Percentiles rank a stretch among this genome's conserved stretches.
Conservation (phyloP, 2,329 filamentous ascomycete species). For the Fusarium sp. region DNA sequence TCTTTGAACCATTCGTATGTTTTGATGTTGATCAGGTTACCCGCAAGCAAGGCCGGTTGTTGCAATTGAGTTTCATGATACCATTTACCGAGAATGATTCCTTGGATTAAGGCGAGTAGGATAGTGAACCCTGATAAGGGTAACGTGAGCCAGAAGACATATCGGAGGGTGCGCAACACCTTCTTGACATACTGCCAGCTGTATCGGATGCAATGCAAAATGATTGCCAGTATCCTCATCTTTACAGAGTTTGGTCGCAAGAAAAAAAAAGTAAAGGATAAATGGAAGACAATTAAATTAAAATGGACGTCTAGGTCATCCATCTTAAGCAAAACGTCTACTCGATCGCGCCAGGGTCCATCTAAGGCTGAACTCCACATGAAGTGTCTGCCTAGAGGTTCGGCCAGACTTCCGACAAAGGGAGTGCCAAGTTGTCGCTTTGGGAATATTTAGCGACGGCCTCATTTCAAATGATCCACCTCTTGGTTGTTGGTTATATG, state of each 20-base stretch:
- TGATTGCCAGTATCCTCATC: neutral
- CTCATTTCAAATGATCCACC: neutral
- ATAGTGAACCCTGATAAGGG: neutral
- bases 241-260: neutral
- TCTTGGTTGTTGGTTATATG: neutral
- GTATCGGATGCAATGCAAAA: neutral
- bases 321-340: neutral
- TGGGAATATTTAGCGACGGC: neutral
- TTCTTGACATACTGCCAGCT: neutral
- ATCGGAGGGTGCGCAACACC: accelerated
- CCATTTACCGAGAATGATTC: neutral
- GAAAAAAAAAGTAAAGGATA: neutral
- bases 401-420: neutral
- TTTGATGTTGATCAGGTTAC: neutral
- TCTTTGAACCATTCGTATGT: neutral
- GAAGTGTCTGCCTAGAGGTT: neutral
- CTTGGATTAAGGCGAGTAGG: neutral
- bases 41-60: accelerated
- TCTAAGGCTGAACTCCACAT: neutral
- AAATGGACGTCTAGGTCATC: neutral
- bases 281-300: neutral
- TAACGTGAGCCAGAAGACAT: neutral
- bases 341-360: neutral
- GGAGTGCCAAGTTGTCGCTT: neutral
- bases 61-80: accelerated